Base-by-base conservation (phyloP, 2,329 filamentous ascomycete species). In the Daldinia eschscholtzii region DNA sequence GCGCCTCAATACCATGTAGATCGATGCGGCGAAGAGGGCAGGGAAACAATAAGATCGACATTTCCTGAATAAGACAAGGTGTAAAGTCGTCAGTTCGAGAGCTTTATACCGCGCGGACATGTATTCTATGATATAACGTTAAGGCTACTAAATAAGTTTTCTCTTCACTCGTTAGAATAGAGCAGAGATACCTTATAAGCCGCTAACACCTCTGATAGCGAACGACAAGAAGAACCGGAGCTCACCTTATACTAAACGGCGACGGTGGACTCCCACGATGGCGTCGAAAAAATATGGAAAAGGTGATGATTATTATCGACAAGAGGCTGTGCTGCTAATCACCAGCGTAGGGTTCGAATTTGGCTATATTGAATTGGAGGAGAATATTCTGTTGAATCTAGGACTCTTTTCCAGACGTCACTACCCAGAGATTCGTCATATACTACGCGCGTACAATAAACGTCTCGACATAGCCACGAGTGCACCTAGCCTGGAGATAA, bases 181-280 rank as follows among this genome's bases (percentile, higher is more conserved):
- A 30, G 9, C 3, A 33, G 30, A 33, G 9, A 13, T 4, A 7
- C 23, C n/a, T 42, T 28, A 20, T 1, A 26, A 69, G 60, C 46
- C 81, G 86, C 85, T 83, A 2, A 82, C 23, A 26, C 82, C 83
- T 12, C 85, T 86, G 5, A 85, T 70, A 10, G 82, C 71, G 67
- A 87, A 85, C 0, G 83, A 80, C 13, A 83, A 79, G 73, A 84
- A 86, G 73, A 86, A 88, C 81, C 82, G 86, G 28, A 84, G 83
- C 50, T 80, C 78, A 2, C 80, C 81, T 50, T 78, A 81, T 20
- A 81, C 72, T 41, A 87, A 77, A 48, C 82, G 81, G 71, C 78
- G 84, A 1, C 70, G 64, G 70, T 87, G 84, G 9, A 75, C 71
- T 0, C 73, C 64, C 1, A 83, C 83, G 4, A 79, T 70, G 2